phyloP scores from a whole-genome alignment of 1,284 basidiomycete genomes.

The Porogramme epimiltina region DNA sequence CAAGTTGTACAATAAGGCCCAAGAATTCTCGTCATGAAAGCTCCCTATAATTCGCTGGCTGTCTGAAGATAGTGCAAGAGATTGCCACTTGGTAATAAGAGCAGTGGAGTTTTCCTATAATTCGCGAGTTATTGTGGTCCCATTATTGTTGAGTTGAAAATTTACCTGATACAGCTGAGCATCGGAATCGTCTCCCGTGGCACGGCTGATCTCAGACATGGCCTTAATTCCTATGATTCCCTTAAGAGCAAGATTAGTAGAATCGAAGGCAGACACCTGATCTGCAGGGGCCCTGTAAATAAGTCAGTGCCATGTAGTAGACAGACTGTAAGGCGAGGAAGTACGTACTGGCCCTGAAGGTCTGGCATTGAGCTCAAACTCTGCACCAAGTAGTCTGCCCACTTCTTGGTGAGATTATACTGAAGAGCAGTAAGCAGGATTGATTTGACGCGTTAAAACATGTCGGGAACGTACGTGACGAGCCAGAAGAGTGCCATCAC shows the following conservation, averaged over 20 bases:
- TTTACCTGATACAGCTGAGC: conserved; percentile 62
- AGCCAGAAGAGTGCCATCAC: background rate
- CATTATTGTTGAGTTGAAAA: background rate
- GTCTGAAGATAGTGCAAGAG: conserved; percentile 36
- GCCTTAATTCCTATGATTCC: conserved; percentile 74
- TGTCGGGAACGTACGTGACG: background rate
- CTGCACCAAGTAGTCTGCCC: conserved; percentile 69
- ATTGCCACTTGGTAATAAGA: conserved; percentile 26
- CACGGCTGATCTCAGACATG: conserved; percentile 58
- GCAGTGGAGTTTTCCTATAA: conserved; percentile 16
- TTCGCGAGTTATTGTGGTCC: no score
- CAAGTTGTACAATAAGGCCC: conserved; percentile 69
- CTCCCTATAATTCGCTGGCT: conserved; percentile 37
- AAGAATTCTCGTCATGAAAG: conserved; percentile 52
- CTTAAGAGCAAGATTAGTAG: conserved; percentile 80
- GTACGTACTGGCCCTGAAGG: conserved; percentile 51
- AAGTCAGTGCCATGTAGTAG: background rate
- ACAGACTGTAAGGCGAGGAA: background rate
- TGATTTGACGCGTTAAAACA: background rate
- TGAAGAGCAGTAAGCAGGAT: conserved; percentile 28
- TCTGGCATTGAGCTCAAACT: conserved; percentile 66
- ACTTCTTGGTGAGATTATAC: conserved; percentile 64
- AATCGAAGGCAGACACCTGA: conserved; percentile 68
- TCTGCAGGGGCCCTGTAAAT: conserved; percentile 66
- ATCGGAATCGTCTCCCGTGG: conserved; percentile 50